Evolutionary conservation across 164 flowering plant species (phyloP), one percentile per base, ranked within the genome.

Genomic region (Vitis riparia): DNA sequence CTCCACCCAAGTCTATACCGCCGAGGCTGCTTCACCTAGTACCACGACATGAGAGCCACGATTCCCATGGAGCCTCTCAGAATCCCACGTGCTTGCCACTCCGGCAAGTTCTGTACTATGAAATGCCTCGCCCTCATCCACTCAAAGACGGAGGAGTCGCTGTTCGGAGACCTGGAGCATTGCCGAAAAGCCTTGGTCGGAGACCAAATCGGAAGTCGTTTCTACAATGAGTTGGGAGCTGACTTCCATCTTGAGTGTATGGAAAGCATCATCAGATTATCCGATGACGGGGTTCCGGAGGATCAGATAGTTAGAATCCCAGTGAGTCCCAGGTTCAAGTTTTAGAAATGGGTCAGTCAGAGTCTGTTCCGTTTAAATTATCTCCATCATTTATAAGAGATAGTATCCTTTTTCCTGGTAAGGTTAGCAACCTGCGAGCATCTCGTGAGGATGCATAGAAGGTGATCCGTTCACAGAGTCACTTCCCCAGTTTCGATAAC

Each of bases 111-210:
- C 77, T 92, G 97, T 79, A 72, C 73, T 66, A 89, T 81, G 68
- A 92, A 88, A 79, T 92, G 81, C 75, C 83, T 92, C 4, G 68
- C 89, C 16, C 85, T 92, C 10, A 81, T 94, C 44, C 96, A 89
- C 77, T 92, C 94, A 2, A 91, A 92, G 68, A 92, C 91, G 99
- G 99, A 95, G 76, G 96, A 90, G 71, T 92, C 99, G 2, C 70
- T 95, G 69, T 93, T 95, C 47, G 97, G 97, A 19, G 72, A 89
- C 64, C 51, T 86, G 78, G 98, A 90, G 65, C 99, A 93, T 71
- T 81, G 80, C 32, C 67, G 76, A 23, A 82, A 75, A 68, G 84
- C 91, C 47, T 13, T 76, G 52, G 91, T 79, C 11, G 98, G 97
- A 7, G 79, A 72, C 66, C 98, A 91, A 66, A 98, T 97, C 0